These are phyloP conservation scores for Diaporthe aspalathi DNA, from an alignment of 2,329 filamentous ascomycete genomes.

Conservation along the genomic window DNA sequence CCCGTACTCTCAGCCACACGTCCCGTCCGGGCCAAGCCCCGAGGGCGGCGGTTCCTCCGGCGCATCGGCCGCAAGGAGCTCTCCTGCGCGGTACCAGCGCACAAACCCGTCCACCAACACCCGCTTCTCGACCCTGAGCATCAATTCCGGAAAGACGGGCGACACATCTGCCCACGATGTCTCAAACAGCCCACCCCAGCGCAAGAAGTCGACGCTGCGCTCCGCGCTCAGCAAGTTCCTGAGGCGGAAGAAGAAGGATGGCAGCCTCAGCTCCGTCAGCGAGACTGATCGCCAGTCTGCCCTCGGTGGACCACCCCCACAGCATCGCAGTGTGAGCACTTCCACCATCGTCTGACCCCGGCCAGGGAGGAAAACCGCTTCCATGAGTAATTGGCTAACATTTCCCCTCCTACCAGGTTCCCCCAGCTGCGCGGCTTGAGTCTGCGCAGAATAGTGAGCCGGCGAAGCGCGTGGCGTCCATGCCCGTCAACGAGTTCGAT, in stretches of 20 bases:
- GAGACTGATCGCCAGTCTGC: constrained; percentile 46
- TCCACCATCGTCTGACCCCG: neutral
- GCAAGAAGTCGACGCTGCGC: constrained; percentile 69
- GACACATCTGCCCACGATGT: constrained; percentile 43
- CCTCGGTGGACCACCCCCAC: constrained; percentile 46
- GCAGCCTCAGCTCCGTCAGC: constrained; percentile 47
- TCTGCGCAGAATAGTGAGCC: constrained; percentile 49
- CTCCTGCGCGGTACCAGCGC: constrained; percentile 47
- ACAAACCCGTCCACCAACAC: constrained; percentile 55
- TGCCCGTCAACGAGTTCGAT: constrained; percentile 71
- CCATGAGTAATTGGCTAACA: constrained; percentile 19
- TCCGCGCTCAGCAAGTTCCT: constrained; percentile 68
- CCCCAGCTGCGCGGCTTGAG: constrained; percentile 27
- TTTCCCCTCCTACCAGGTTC: constrained; percentile 21
- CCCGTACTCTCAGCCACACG: constrained; percentile 39
- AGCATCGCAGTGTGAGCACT: constrained; percentile 63
- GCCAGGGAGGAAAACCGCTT: neutral
- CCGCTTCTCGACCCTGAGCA: constrained; percentile 62
- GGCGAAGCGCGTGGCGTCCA: constrained; percentile 65
- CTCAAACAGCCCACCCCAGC: constrained; percentile 51
- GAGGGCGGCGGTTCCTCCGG: constrained; percentile 35
- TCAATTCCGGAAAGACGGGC: constrained; percentile 50
- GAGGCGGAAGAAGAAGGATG: constrained; percentile 65
- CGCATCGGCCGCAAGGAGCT: constrained; percentile 33
- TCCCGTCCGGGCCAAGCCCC: constrained; percentile 39